phyloP scores from a whole-genome alignment of 202 grass and related monocot genomes.

The Saccharum hybrid region DNA sequence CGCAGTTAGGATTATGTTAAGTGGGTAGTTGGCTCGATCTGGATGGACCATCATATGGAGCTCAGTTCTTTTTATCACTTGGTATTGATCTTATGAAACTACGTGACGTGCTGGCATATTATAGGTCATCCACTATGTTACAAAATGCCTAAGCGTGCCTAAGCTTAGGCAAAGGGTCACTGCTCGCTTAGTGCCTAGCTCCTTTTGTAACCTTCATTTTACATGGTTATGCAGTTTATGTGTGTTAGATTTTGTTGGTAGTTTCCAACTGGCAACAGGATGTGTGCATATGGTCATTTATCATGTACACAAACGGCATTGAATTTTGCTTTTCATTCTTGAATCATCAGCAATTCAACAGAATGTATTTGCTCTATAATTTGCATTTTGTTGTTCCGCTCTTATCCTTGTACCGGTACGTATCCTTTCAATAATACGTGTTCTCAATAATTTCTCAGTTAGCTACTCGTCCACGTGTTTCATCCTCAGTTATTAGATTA shows the following conservation, averaged over 20 bases:
- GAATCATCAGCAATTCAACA: background rate
- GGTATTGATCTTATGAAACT: background rate
- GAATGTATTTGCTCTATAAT: background rate
- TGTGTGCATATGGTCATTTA: background rate
- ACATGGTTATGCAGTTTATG: slow-evolving; percentile 14
- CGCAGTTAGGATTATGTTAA: background rate
- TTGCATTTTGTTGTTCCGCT: background rate
- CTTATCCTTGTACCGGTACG: background rate
- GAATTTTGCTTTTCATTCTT: background rate
- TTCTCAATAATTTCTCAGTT: slow-evolving; percentile 16
- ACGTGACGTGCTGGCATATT: background rate
- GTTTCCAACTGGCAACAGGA: background rate
- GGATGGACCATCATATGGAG: background rate
- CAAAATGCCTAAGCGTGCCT: background rate
- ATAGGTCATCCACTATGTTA: background rate
- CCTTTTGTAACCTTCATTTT: background rate
- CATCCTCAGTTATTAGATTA: no score
- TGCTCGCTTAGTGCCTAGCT: background rate
- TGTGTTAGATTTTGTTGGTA: background rate
- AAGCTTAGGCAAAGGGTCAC: background rate
- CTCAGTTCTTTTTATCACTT: background rate
- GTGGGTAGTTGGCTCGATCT: background rate
- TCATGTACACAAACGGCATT: background rate
- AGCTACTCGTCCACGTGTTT: background rate
- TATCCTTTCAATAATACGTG: background rate